Evolutionary conservation across 139 green algal genomes (phyloP).

Genomic region (Chloropicon primus): DNA sequence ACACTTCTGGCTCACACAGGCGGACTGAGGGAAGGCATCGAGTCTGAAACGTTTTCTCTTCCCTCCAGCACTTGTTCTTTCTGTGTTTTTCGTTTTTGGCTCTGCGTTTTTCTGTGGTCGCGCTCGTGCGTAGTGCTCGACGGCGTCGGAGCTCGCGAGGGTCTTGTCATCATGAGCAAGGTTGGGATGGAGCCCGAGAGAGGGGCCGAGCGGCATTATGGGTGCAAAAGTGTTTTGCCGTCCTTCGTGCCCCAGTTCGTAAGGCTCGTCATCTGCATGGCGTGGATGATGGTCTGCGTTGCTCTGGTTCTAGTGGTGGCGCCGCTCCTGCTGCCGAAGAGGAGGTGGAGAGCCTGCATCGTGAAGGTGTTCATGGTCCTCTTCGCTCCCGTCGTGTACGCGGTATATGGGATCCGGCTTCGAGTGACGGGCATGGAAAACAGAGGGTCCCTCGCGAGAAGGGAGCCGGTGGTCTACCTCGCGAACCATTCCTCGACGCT

Average conservation of each 20-base stretch:
- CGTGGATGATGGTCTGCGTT: not conserved
- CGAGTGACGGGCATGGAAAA: not conserved
- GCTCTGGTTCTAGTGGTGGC: not conserved
- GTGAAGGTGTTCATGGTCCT: not conserved
- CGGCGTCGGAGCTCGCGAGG: no score
- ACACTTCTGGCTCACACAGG: no score
- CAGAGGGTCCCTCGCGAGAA: not conserved
- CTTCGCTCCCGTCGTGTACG: not conserved
- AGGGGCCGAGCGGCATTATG: not conserved
- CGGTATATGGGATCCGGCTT: not conserved
- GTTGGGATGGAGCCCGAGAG: not conserved
- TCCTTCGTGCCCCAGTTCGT: not conserved
- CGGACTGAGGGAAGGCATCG: no score
- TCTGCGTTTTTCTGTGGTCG: no score
- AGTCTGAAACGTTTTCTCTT: no score
- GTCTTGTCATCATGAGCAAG: not conserved
- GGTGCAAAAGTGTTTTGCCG: not conserved
- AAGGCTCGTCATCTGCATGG: not conserved
- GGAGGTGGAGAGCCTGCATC: not conserved
- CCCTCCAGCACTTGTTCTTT: no score
- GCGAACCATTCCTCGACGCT: not conserved
- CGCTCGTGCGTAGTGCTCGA: no score
- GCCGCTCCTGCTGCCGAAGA: not conserved
- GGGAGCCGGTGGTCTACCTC: not conserved
- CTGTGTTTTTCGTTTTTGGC: no score